Evolutionary conservation across 2,329 filamentous ascomycete genomes (phyloP), one percentile per base, ranked within the genome.

Genomic region (Trichoderma sp.): DNA sequence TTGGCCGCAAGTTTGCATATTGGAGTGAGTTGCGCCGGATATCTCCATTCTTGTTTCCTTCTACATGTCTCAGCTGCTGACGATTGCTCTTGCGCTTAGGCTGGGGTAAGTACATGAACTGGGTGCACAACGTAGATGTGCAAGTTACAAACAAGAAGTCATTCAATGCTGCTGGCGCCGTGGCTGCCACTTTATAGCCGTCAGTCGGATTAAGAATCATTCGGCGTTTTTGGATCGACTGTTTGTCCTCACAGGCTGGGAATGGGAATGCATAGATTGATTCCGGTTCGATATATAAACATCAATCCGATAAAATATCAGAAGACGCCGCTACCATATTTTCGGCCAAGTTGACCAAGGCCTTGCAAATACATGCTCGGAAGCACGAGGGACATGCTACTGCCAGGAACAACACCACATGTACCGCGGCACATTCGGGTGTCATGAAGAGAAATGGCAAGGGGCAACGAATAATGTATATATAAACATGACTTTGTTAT

Each of bases 41-140:
- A n/a, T 62, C 34, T 73, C 26, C 53, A 34, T 53, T 28, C 61
- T 23, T 47, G n/a, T 15, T 73, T 4, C 28, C 57, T 13, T 32
- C 43, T 17, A 9, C 47, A 15, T 32, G 1, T 32, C 4, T 43
- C 17, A 57, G 34, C n/a, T 43, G 53, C 61, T 61, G 23, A 70
- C 74, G n/a, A 13, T 9, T 32, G 6, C 3, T 23, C 61, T 12
- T 3, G 28, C 61, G 47, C 3, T 39, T 34, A 97, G 95, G 94
- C 76, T 98, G 95, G 95, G 92, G 91, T 26, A 91, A 92, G 78
- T 97, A 94, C 80, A 98, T 98, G 95, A 90, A 94, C 80, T 98
- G 94, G 95, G 91, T 93, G 81, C 96, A 97, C 79, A 82, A 87
- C 72, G 91, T 97, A 70, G 92, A 97, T 73, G 86, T 97, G 57